phyloP scores from a whole-genome alignment of 2,329 filamentous ascomycete genomes.

The Botryosphaeria dothidea region DNA sequence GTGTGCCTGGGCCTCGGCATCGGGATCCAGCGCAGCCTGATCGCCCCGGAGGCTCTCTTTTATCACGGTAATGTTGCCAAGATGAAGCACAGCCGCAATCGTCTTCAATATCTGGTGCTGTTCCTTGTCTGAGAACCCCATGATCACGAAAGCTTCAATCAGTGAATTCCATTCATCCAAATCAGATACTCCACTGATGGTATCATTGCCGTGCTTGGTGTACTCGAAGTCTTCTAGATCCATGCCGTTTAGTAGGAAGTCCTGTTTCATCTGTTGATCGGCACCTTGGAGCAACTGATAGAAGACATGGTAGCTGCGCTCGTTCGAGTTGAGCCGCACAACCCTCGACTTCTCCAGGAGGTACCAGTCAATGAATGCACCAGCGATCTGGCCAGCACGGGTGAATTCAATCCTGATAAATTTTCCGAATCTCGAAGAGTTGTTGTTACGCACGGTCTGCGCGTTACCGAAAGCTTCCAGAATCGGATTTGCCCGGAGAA shows the following conservation, averaged over 20 bases:
- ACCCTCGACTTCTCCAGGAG: slow-evolving; percentile 97
- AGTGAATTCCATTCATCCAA: slow-evolving; percentile 84
- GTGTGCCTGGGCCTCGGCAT: slow-evolving; percentile 72
- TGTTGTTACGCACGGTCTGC: slow-evolving; percentile 96
- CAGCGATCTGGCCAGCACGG: slow-evolving; percentile 82
- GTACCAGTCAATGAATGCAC: slow-evolving; percentile 98
- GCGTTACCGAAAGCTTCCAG: slow-evolving; percentile 98
- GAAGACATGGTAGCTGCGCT: slow-evolving; percentile 96
- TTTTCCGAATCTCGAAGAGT: slow-evolving; percentile 97
- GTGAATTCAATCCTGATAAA: slow-evolving; percentile 98
- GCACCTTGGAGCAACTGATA: slow-evolving; percentile 92
- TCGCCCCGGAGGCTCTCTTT: slow-evolving; percentile 91
- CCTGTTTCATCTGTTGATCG: slow-evolving; percentile 68
- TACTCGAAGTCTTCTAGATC: slow-evolving; percentile 89
- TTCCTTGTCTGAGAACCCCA: slow-evolving; percentile 87
- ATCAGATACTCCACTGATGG: slow-evolving; percentile 87
- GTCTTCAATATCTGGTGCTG: slow-evolving; percentile 82
- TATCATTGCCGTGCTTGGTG: slow-evolving; percentile 86
- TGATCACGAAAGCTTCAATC: slow-evolving; percentile 89
- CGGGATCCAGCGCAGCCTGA: slow-evolving; percentile 78
- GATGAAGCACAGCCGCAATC: slow-evolving; percentile 85
- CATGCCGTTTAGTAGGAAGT: slow-evolving; percentile 73
- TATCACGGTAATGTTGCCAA: slow-evolving; percentile 86
- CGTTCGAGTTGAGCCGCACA: slow-evolving; percentile 80
- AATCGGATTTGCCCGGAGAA: slow-evolving; percentile 92